phyloP scores from a whole-genome alignment of 805 yeast species.

The Candida palmyrensis region DNA sequence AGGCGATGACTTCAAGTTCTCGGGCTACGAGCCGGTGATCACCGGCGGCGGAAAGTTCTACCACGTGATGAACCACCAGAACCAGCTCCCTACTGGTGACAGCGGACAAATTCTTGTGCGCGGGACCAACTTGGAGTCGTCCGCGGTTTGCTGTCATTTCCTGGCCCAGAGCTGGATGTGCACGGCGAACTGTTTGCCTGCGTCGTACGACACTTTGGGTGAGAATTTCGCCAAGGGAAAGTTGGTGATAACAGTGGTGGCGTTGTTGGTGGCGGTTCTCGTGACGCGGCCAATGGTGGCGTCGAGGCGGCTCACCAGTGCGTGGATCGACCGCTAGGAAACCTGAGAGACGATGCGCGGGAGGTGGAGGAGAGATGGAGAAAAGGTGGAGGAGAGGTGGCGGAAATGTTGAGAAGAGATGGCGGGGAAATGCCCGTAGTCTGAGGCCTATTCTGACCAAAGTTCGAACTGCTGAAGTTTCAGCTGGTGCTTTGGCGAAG shows the following conservation, averaged over 20 bases:
- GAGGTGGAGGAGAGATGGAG: not conserved
- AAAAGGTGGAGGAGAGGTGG: not conserved
- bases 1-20: conserved; percentile 49
- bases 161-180: conserved; percentile 67
- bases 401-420: too few species aligned
- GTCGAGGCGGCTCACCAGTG: conserved; percentile 45
- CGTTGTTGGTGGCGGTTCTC: conserved; percentile 42
- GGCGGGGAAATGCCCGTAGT: too few species aligned
- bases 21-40: conserved; percentile 64
- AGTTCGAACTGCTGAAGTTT: too few species aligned
- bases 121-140: conserved; percentile 73
- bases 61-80: conserved; percentile 33
- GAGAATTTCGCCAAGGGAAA: conserved; percentile 62
- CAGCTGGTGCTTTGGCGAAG: too few species aligned
- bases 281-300: conserved; percentile 55
- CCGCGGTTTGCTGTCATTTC: conserved; percentile 61
- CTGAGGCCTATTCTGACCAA: too few species aligned
- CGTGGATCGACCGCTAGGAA: conserved; percentile 49
- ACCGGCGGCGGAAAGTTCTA: conserved; percentile 25
- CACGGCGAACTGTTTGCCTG: conserved; percentile 73
- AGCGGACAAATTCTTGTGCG: conserved; percentile 20
- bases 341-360: not conserved
- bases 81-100: conserved; percentile 18
- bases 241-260: conserved; percentile 54
- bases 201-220: conserved; percentile 73